Conservation (phyloP, 1,139 yeast species). For the Pichia sp. region DNA sequence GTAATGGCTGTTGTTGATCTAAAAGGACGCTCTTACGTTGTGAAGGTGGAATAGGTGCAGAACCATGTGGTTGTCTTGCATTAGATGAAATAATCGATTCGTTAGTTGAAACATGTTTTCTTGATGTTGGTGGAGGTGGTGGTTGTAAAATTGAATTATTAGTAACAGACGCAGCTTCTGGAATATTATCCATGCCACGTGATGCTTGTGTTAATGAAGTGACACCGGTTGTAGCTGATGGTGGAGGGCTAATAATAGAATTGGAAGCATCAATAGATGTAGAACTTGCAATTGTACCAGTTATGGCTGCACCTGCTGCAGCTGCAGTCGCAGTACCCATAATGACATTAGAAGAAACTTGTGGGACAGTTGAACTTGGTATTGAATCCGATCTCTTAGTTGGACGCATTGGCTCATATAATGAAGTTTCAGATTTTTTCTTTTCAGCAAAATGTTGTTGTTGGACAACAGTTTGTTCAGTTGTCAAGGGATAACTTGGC, state of each 20-base stretch:
- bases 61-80: conserved; percentile 24
- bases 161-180: conserved; percentile 10
- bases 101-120: conserved; percentile 36
- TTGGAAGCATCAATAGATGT: conserved; percentile 4
- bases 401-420: conserved; percentile 23
- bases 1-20: conserved; percentile 10
- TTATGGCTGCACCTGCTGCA: too few relatives aligned
- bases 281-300: conserved; percentile 13
- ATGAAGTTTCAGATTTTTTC: conserved; percentile 5
- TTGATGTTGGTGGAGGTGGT: conserved; percentile 69
- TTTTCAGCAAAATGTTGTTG: conserved; percentile 3
- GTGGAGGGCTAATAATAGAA: conserved; percentile 7
- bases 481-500: too few relatives aligned
- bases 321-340: too few relatives aligned
- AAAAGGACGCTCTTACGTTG: conserved; percentile 24
- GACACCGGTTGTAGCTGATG: conserved; percentile 8
- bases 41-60: conserved; percentile 29
- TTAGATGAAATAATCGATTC: conserved; percentile 6
- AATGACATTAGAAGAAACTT: too few relatives aligned
- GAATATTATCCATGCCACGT: conserved; percentile 1
- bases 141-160: conserved; percentile 11
- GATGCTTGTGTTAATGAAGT: conserved; percentile 11
- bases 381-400: conserved; percentile 23
- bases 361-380: conserved; percentile 14
- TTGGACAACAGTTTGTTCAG: background rate